Base-by-base conservation (phyloP, 139 green algal species). In the Chlorella vulgaris region DNA sequence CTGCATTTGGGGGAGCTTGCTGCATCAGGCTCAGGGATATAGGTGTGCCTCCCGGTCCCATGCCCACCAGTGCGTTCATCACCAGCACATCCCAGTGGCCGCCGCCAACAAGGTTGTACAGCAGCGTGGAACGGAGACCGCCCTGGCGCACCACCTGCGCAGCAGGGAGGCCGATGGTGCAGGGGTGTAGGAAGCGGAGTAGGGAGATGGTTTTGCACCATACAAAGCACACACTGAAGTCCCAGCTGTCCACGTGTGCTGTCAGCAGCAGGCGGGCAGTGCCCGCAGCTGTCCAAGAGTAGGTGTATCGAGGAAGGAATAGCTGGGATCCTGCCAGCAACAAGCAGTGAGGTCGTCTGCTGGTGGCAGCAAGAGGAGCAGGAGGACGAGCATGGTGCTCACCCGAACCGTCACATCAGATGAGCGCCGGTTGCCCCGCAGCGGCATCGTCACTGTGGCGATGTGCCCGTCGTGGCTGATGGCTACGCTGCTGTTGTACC, bases 341-440 rank as follows among this genome's bases (percentile, higher is more conserved):
- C 4, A 2, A 42, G 7, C 51, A 60, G 51, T 8, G 2, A 1
- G 29, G 7, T 5, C 7, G 7, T 33, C 70, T 78, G 15, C 50
- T 21, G 22, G 6, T 1, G n/a, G n/a, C n/a, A n/a, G n/a, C n/a
- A n/a, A n/a, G n/a, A n/a, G n/a, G n/a, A n/a, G n/a, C n/a, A n/a
- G n/a, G n/a, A n/a, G n/a, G n/a, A n/a, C n/a, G n/a, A n/a, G n/a
- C n/a, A n/a, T n/a, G n/a, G 22, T 4, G 31, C 42, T 35, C 63
- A 85, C 80, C 69, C 69, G 63, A 0, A 85, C 53, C 0, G 69
- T 85, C 0, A 85, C 69, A 35, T 85, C 80, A 1, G 80, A 85
- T 1, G 71, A 76, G 1, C 80, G 66, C 33, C 63, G 47, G 29
- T 26, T 63, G 36, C 80, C 80, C 21, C 51, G 62, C 24, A 85